Evolutionary conservation across 2,329 filamentous ascomycete species (phyloP).

Genomic region (Alternaria arborescens): DNA sequence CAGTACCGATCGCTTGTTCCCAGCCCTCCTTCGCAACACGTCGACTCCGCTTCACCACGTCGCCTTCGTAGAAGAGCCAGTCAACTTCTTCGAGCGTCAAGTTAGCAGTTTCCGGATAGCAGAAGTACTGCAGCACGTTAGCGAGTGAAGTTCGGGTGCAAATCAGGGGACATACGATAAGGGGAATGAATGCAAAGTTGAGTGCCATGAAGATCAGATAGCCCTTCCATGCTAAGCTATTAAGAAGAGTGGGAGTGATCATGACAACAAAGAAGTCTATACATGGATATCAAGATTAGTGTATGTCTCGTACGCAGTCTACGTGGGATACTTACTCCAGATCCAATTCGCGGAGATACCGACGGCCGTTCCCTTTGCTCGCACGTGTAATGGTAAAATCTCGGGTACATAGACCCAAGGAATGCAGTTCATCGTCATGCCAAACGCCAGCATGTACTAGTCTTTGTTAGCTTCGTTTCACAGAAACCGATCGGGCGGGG

Average conservation of each 20-base stretch:
- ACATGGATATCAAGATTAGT: too few species aligned
- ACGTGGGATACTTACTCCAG: conserved; percentile 31
- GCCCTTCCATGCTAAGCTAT: conserved; percentile 59
- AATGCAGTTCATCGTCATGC: conserved; percentile 43
- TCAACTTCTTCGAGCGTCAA: conserved; percentile 50
- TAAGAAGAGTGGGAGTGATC: conserved; percentile 62
- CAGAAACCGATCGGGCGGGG: not conserved
- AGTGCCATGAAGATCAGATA: conserved; percentile 63
- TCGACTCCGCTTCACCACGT: conserved; percentile 33
- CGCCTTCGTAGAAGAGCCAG: conserved; percentile 44
- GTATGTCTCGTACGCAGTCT: too few species aligned
- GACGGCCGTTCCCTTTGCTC: conserved; percentile 61
- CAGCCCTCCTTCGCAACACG: conserved; percentile 38
- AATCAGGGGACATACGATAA: conserved; percentile 43
- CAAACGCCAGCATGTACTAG: conserved; percentile 39
- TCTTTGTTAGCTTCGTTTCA: not conserved
- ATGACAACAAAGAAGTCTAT: conserved; percentile 60
- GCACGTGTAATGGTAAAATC: conserved; percentile 60
- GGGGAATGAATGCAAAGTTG: conserved; percentile 57
- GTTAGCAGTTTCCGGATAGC: conserved; percentile 48
- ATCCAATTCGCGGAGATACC: conserved; percentile 61
- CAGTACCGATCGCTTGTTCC: conserved; percentile 25
- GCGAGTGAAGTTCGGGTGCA: not conserved
- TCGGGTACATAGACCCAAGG: conserved; percentile 63
- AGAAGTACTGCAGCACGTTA: conserved; percentile 51